Evolutionary conservation across 352 stramenopile genomes (phyloP), one percentile per base, ranked within the genome.

Genomic region (Phytophthora rubi): DNA sequence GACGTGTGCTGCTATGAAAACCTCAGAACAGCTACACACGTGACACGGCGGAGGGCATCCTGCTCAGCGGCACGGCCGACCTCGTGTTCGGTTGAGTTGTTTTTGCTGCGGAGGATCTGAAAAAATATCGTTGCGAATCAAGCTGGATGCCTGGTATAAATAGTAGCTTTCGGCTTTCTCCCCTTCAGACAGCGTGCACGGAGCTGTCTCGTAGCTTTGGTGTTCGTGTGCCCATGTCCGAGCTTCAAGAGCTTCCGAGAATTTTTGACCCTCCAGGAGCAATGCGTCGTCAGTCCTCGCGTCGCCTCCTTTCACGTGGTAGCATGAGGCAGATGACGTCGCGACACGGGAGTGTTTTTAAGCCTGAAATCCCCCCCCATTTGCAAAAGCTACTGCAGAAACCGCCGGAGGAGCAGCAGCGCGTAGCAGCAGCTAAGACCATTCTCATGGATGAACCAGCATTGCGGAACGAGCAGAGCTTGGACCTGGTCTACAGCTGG

Each of bases 401-500:
- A 63, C 81, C 80, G 3, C 53, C 78, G 5, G 82, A 89, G 53
- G 76, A 92, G 18, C 75, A 87, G 57, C 55, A 83, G 33, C 74
- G 76, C 0, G 54, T 92, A n/a, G 76, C 77, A 18, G 71, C 65
- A 9, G 78, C 90, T 13, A 93, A 90, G 65, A 16, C 42, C 3
- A 90, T 85, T 39, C 70, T 93, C 6, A 60, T 65, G 8, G 82
- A 90, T 47, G 77, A 90, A 26, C 79, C 84, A 0, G 75, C 72
- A 8, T 37, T 74, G 2, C 81, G 86, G 30, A 90, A 88, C 44
- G 86, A 93, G 59, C 65, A 84, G 45, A 91, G 83, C 58, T 81
- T 92, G 32, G 81, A 91, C 18, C 44, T 91, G 1, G 80, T 93
- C 4, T 93, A 91, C 74, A 73, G 81, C 45, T 93, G 86, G 86